Evolutionary conservation across 2,329 filamentous ascomycete genomes (phyloP).

Genomic region (Hawksworthiomyces lignivorus): DNA sequence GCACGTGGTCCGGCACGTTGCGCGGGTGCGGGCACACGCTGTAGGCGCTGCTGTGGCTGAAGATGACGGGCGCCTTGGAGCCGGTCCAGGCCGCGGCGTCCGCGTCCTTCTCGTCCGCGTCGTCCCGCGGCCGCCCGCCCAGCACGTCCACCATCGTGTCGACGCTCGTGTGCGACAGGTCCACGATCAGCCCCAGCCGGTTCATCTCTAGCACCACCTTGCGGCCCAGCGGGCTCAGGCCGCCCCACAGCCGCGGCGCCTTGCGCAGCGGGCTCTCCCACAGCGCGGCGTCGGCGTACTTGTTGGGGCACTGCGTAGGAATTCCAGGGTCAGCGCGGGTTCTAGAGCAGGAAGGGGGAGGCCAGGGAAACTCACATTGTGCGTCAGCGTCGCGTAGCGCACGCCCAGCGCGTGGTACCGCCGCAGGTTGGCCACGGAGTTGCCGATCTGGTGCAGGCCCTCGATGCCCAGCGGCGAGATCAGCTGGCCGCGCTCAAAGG

Average conservation of each 20-base stretch:
- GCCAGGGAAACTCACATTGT: conserved; percentile 46
- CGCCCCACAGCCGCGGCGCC: conserved; percentile 56
- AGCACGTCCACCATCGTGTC: conserved; percentile 85
- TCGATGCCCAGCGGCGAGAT: conserved; percentile 77
- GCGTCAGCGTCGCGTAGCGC: conserved; percentile 80
- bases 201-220: conserved; percentile 83
- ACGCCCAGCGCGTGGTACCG: conserved; percentile 71
- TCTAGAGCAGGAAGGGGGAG: background rate
- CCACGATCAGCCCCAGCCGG: conserved; percentile 86
- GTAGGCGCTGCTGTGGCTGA: conserved; percentile 78
- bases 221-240: conserved; percentile 64
- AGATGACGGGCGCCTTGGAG: conserved; percentile 76
- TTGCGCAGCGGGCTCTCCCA: conserved; percentile 42
- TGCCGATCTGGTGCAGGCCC: conserved; percentile 89
- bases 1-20: conserved; percentile 80
- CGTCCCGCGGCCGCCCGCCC: conserved; percentile 37
- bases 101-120: too few relatives aligned
- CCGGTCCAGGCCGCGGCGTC: conserved; percentile 61
- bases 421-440: conserved; percentile 68
- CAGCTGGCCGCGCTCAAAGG: conserved; percentile 53
- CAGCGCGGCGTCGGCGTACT: conserved; percentile 77
- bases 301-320: conserved; percentile 61
- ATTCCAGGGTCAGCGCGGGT: background rate
- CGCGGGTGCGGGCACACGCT: conserved; percentile 78
- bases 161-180: conserved; percentile 67